Conservation (phyloP, 176 grass and related monocot species). For the Oropetium thomaeum region DNA sequence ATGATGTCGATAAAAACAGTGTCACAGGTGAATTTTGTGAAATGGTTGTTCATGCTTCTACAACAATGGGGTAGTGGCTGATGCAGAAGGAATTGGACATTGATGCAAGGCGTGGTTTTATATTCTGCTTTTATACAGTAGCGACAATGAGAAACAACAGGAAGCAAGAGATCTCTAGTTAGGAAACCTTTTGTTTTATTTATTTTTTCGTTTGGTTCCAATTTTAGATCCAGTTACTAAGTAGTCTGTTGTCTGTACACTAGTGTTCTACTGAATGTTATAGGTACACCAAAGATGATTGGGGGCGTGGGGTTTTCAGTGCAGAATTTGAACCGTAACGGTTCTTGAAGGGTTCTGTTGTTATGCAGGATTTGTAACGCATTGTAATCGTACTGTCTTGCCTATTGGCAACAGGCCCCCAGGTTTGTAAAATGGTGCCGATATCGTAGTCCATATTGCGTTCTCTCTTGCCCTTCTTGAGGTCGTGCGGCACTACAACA, state of each 20-base stretch:
- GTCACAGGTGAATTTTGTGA: not conserved
- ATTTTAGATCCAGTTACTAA: constrained; percentile 21
- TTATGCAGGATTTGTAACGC: too few species aligned
- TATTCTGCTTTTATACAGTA: constrained; percentile 16
- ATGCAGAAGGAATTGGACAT: not conserved
- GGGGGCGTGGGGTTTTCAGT: too few species aligned
- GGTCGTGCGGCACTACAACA: too few species aligned
- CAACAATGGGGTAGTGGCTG: not conserved
- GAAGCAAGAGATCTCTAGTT: not conserved
- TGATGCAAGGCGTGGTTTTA: not conserved
- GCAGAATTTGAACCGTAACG: too few species aligned
- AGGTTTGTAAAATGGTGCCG: too few species aligned
- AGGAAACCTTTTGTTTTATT: constrained; percentile 12
- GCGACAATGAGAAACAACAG: not conserved
- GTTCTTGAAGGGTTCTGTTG: too few species aligned
- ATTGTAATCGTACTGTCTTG: too few species aligned
- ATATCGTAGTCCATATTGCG: too few species aligned
- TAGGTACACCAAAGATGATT: not conserved
- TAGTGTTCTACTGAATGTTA: not conserved
- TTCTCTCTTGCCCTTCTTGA: too few species aligned
- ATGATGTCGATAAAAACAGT: not conserved
- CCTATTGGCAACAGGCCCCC: too few species aligned
- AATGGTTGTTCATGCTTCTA: not conserved
- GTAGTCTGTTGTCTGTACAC: constrained; percentile 5
- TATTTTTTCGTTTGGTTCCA: not conserved